phyloP scores from a whole-genome alignment of 805 yeast species.

The Yarrowia deformans region DNA sequence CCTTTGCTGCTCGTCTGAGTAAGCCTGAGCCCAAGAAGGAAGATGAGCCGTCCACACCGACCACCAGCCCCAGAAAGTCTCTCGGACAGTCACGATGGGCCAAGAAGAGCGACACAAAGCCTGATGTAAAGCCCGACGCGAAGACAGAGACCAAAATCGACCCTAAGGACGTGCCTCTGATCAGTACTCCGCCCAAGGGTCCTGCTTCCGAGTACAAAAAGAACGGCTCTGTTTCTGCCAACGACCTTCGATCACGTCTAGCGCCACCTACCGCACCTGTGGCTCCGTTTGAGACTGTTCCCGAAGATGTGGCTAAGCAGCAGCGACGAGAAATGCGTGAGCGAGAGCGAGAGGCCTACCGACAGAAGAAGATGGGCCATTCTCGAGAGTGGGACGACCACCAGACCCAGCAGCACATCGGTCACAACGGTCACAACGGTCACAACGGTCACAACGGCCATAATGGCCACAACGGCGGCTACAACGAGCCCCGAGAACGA shows the following conservation, averaged over 20 bases:
- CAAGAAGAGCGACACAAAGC: slow-evolving; percentile 1
- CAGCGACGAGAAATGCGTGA: slow-evolving; percentile 12
- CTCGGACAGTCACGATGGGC: slow-evolving; percentile 26
- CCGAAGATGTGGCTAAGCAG: slow-evolving; percentile 19
- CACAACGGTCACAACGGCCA: neutral
- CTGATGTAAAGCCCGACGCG: neutral
- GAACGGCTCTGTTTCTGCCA: slow-evolving; percentile 5
- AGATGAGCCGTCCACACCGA: neutral
- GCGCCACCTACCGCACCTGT: slow-evolving; percentile 14
- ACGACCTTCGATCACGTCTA: slow-evolving; percentile 22
- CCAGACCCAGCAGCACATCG: slow-evolving; percentile 7
- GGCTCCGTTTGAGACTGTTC: slow-evolving; percentile 29
- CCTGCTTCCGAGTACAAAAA: slow-evolving; percentile 29
- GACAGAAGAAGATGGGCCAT: slow-evolving; percentile 24
- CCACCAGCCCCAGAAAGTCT: slow-evolving; percentile 9
- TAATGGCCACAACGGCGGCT: neutral
- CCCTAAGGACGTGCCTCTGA: slow-evolving; percentile 31
- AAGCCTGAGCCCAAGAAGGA: slow-evolving; percentile 15
- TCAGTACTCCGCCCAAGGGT: slow-evolving; percentile 28
- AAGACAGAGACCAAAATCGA: slow-evolving; percentile 11
- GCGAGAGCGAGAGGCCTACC: slow-evolving; percentile 17
- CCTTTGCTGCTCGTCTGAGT: slow-evolving; percentile 27
- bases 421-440: slow-evolving; percentile 1
- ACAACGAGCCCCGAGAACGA: slow-evolving; percentile 9
- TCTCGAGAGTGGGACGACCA: slow-evolving; percentile 27